Conservation (phyloP, 2,329 filamentous ascomycete genomes). For the Penicillium sp. region DNA sequence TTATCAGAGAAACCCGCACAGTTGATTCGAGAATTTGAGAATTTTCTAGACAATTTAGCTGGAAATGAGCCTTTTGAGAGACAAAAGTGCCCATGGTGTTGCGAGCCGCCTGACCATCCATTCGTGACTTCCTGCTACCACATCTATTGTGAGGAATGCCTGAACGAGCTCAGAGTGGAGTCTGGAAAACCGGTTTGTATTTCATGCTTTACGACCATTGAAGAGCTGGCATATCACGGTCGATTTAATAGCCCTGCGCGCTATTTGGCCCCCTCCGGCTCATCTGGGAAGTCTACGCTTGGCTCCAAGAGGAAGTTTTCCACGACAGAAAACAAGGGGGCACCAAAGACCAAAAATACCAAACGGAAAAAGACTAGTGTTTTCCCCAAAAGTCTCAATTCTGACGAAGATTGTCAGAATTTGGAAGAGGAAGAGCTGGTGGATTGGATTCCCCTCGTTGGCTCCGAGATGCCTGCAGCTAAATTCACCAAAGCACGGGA, state of each 20-base stretch:
- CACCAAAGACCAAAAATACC: too few species aligned
- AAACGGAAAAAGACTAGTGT: too few species aligned
- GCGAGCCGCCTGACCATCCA: slow-evolving; percentile 36
- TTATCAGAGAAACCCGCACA: slow-evolving; percentile 19
- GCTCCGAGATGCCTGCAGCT: slow-evolving; percentile 31
- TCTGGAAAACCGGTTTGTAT: slow-evolving; percentile 22
- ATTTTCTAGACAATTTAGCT: too few species aligned
- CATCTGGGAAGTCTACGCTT: too few species aligned
- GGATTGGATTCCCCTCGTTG: slow-evolving; percentile 26
- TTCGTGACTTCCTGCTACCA: slow-evolving; percentile 49
- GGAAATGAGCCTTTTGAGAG: slow-evolving; percentile 31
- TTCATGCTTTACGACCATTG: slow-evolving; percentile 12
- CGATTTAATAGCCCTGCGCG: too few species aligned
- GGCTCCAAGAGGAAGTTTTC: too few species aligned
- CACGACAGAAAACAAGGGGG: too few species aligned
- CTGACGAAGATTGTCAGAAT: background rate
- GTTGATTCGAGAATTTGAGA: too few species aligned
- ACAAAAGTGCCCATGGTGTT: slow-evolving; percentile 43
- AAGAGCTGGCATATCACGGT: too few species aligned
- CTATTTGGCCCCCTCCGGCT: too few species aligned
- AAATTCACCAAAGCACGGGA: slow-evolving; percentile 37
- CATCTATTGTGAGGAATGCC: slow-evolving; percentile 50
- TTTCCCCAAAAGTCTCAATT: background rate
- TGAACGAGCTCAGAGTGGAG: slow-evolving; percentile 25
- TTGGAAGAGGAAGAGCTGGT: slow-evolving; percentile 13